Evolutionary conservation across 345 rosid species (phyloP), one percentile per base, ranked within the genome.

Genomic region (Gossypium rotundifolium): DNA sequence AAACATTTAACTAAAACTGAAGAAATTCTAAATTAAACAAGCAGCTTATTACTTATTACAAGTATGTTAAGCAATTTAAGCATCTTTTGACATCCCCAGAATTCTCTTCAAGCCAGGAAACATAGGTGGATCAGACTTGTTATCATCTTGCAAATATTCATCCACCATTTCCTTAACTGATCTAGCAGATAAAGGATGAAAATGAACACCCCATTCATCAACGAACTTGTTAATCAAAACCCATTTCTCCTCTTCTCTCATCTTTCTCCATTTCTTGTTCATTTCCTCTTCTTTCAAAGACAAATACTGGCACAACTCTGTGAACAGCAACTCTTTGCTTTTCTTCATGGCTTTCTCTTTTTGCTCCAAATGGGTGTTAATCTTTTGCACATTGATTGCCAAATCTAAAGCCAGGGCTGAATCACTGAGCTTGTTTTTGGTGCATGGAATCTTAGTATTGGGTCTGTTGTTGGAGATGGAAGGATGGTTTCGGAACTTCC

Each of bases 271-370:
- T 45, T 75, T 80, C 70, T 16, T 80, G 78, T 71, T 82, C 85
- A 84, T 67, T 71, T 88, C 88, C 1, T 83, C 91, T 64, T 87
- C 87, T 68, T 81, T 60, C 79, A 83, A 7, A 44, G 61, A 82
- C 81, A 85, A 65, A 75, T 79, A 77, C 46, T 75, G 65, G 80
- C 94, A 89, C 10, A 92, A 71, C 89, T 92, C 95, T 5, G 72
- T 45, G 88, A 90, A 90, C 13, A 94, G 79, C 73, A 94, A 65
- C 72, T 86, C 89, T 25, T 77, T 81, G 83, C 94, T 89, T 79
- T 87, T 89, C 83, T 78, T 82, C 96, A 94, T 81, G 74, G 97
- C 98, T 65, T 89, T 91, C 57, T 87, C 79, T 59, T 84, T 87
- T 73, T 85, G 91, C 70, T 71, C 79, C 69, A 76, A 42, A 11